phyloP scores from a whole-genome alignment of 139 green algal species.

The Pseudopediastrum boryanum region DNA sequence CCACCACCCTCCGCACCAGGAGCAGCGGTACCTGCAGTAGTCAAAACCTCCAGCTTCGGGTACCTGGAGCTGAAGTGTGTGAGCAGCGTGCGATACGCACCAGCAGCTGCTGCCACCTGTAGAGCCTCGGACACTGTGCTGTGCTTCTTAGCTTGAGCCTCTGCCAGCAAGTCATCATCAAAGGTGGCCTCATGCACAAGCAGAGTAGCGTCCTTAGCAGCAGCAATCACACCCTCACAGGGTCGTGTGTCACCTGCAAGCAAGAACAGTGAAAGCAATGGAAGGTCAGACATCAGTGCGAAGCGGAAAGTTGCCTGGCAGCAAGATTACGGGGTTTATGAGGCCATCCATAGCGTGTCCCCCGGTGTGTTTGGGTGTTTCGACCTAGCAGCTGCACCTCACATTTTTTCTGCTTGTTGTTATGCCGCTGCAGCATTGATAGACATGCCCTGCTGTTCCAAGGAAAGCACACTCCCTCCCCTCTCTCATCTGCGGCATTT shows the following conservation, averaged over 20 bases:
- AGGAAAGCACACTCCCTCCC: no score
- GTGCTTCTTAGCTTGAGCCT: conserved; percentile 91
- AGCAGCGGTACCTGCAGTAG: background rate
- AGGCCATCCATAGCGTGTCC: no score
- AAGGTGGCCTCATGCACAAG: conserved; percentile 99
- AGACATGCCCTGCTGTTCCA: no score
- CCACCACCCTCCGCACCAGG: background rate
- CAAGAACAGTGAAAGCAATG: no score
- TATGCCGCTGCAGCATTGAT: no score
- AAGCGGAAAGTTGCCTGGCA: no score
- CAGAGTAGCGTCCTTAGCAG: conserved; percentile 80
- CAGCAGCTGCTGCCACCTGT: conserved; percentile 54
- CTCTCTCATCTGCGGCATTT: no score
- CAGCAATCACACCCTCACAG: conserved; percentile 65
- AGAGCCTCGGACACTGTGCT: conserved; percentile 90
- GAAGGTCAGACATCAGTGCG: no score
- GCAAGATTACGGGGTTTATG: no score
- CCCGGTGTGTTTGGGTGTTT: no score
- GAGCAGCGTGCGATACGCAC: conserved; percentile 89
- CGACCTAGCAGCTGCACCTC: no score
- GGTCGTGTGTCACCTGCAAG: conserved; percentile 86
- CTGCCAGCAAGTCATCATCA: conserved; percentile 86
- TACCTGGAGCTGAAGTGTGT: conserved; percentile 98
- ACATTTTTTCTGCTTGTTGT: no score
- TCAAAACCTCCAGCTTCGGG: conserved; percentile 83